Percentiles rank a stretch among this genome's conserved stretches.
These are phyloP conservation scores for Kernera saxatilis DNA, from an alignment of 345 rosid species.

Conservation along the genomic window DNA sequence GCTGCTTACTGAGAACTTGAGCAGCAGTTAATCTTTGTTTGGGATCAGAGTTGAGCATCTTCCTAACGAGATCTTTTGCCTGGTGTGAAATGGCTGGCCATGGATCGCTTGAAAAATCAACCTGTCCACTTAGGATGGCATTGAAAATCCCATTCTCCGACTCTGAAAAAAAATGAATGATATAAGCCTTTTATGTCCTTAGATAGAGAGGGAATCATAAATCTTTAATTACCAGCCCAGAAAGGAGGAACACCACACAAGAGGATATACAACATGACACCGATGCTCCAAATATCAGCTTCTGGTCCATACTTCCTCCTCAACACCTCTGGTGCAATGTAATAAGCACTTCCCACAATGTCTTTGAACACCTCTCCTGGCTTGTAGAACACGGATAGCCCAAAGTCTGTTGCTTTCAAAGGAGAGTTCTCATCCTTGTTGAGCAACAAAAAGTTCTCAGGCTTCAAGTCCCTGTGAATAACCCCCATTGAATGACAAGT, in stretches of 20 bases:
- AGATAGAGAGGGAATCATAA: not conserved
- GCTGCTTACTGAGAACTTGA: conserved; percentile 75
- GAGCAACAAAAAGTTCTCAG: conserved; percentile 80
- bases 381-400: conserved; percentile 86
- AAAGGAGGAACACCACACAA: conserved; percentile 92
- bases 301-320: conserved; percentile 88
- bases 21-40: conserved; percentile 78
- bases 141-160: conserved; percentile 95
- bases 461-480: conserved; percentile 91
- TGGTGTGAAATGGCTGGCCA: conserved; percentile 90
- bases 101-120: conserved; percentile 83
- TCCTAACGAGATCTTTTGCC: conserved; percentile 87
- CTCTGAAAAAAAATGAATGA: conserved; percentile 39
- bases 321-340: conserved; percentile 94
- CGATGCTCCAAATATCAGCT: conserved; percentile 94
- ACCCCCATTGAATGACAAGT: conserved; percentile 97
- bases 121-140: conserved; percentile 67
- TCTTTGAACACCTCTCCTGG: conserved; percentile 91
- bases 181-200: not conserved
- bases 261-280: conserved; percentile 92
- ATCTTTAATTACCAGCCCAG: conserved; percentile 64
- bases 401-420: conserved; percentile 92
- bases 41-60: conserved; percentile 89
- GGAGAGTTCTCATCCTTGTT: conserved; percentile 77
- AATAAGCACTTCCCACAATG: conserved; percentile 91